Percentiles rank a stretch among this genome's conserved stretches.
Evolutionary conservation across 805 yeast species (phyloP).

Genomic region (Blastobotrys peoriensis): DNA sequence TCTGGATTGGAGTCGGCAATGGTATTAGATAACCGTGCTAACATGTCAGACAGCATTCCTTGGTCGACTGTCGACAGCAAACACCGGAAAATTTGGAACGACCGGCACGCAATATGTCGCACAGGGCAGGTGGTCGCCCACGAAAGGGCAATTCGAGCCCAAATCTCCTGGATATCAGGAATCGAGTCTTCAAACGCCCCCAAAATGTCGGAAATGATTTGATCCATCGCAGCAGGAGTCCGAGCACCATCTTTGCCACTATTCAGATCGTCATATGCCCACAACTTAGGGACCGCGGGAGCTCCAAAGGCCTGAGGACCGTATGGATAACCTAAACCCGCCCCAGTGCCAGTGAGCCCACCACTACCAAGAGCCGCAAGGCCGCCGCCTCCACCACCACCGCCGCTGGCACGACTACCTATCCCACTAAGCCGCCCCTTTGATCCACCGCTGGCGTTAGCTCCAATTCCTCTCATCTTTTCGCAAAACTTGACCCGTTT

Average conservation of each 20-base stretch:
- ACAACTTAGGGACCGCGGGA: conserved; percentile 30
- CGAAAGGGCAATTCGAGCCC: conserved; percentile 75
- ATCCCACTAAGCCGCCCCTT: not conserved
- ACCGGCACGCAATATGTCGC: conserved; percentile 92
- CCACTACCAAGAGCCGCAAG: no score
- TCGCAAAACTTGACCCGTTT: conserved; percentile 53
- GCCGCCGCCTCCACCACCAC: not conserved
- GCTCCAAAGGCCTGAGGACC: conserved; percentile 19
- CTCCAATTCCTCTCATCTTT: conserved; percentile 48
- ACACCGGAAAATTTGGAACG: conserved; percentile 88
- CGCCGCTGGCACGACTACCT: not conserved
- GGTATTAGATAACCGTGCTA: conserved; percentile 87
- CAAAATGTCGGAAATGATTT: conserved; percentile 56
- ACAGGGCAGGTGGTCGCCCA: conserved; percentile 99
- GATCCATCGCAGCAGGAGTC: conserved; percentile 82
- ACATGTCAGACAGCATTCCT: conserved; percentile 86
- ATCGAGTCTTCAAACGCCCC: conserved; percentile 21
- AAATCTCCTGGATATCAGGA: conserved; percentile 60
- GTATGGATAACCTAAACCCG: conserved; percentile 10
- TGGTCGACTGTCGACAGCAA: conserved; percentile 76
- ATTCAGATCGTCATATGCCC: conserved; percentile 84
- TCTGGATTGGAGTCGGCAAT: conserved; percentile 84
- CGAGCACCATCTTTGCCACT: conserved; percentile 73
- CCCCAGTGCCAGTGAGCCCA: not conserved
- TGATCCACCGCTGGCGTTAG: no score